A percentile compares a stretch with the other conserved stretches of the same genome.
These are phyloP conservation scores for Trametopsis cervina DNA, from an alignment of 768 basidiomycete species.

Conservation along the genomic window DNA sequence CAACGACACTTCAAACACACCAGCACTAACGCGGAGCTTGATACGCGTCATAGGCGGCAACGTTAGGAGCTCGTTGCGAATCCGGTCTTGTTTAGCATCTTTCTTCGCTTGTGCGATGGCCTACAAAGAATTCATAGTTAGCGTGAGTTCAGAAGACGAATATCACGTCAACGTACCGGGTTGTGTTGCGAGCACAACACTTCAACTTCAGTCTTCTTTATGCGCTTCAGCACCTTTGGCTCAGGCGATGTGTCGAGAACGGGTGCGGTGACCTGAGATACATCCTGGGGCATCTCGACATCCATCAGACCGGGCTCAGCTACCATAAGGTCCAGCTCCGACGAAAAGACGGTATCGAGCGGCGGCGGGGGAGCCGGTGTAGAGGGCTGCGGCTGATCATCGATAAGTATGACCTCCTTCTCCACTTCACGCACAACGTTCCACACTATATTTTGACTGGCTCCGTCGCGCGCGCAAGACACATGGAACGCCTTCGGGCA, in stretches of 20 bases:
- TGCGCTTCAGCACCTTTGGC: constrained; percentile 45
- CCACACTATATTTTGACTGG: constrained; percentile 48
- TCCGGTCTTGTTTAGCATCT: constrained; percentile 66
- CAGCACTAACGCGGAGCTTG: constrained; percentile 78
- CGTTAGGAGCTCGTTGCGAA: constrained; percentile 61
- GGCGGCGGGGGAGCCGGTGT: constrained; percentile 5
- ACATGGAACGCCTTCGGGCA: constrained; percentile 93
- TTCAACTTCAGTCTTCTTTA: constrained; percentile 70
- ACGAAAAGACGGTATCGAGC: constrained; percentile 3
- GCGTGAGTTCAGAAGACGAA: not conserved
- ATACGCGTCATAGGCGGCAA: constrained; percentile 68
- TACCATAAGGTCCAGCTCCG: too few relatives aligned
- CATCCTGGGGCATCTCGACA: not conserved
- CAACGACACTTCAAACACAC: constrained; percentile 82
- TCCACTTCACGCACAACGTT: constrained; percentile 61
- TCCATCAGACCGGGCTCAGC: constrained; percentile 9
- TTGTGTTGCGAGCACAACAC: constrained; percentile 86
- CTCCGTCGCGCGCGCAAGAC: constrained; percentile 70
- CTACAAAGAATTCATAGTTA: constrained; percentile 30
- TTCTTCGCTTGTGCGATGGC: constrained; percentile 69
- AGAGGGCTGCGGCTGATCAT: constrained; percentile 21
- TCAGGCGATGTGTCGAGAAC: not conserved
- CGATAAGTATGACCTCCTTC: constrained; percentile 72
- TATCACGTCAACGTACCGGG: constrained; percentile 51
- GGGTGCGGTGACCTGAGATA: not conserved